Evolutionary conservation across 441 rosid species (phyloP), one percentile per base, ranked within the genome.

Genomic region (Adansonia madagascariensis): DNA sequence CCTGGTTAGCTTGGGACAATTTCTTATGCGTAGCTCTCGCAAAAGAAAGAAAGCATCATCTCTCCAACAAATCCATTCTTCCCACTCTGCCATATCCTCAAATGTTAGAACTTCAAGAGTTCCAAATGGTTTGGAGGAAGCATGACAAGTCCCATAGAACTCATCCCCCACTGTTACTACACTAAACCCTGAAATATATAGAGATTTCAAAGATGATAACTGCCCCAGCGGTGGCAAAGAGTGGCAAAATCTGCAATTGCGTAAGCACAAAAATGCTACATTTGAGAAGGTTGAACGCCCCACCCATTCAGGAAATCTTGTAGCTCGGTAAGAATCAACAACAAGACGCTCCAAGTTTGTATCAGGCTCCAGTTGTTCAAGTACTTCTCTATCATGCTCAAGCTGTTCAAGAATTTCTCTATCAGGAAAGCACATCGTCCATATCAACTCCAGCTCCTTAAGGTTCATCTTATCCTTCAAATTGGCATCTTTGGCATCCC

Each of bases 171-270:
- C 17, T 12, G 3, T 12, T 39, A 27, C 17, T 0, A 61, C 66
- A 0, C 1, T 0, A 61, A 27, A 27, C 17, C 17, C 66, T 27
- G 0, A 4, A 27, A 61, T 61, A 4, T n/a, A 4, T 17, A 61
- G 43, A 22, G 64, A 60, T 50, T 52, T 66, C n/a, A 77, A 77
- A 17, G 70, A 80, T 12, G 80, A 50, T 56, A 77, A 62, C 24
- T 66, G 69, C 10, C 83, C 80, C 3, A 80, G 46, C 2, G 78
- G 64, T 5, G 83, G 80, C 41, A 77, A 50, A 0, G 3, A 43
- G 10, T 11, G n/a, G 49, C 75, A 49, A 1, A 50, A 24, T 12
- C 3, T 9, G 12, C 74, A 77, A 56, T 35, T 0, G 1, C 4
- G 1, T 22, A 80, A 55, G 2, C 22, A 0, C 35, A 77, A 4